Evolutionary conservation across 148 eudicot species (phyloP).

Genomic region (Camellia japonica): DNA sequence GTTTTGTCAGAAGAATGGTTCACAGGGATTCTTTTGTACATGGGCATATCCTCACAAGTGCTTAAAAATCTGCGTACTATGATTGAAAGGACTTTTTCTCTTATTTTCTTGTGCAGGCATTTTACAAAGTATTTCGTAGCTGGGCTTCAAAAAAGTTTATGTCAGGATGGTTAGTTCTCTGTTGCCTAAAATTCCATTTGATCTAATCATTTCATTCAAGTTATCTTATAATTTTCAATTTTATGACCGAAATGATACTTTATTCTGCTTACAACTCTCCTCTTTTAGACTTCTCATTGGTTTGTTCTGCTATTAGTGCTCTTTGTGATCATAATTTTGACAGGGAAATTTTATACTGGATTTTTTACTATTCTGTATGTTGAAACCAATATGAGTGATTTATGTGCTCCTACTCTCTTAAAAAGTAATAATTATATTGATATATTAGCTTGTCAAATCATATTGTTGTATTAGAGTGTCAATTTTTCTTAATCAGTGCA

Average conservation of each 20-base stretch:
- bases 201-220: background rate
- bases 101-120: slow-evolving; percentile 40
- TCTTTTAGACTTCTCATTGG: background rate
- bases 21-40: background rate
- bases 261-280: background rate
- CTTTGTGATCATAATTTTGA: background rate
- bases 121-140: slow-evolving; percentile 60
- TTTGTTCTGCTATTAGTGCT: background rate
- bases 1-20: background rate
- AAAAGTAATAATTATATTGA: background rate
- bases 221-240: background rate
- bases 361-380: background rate
- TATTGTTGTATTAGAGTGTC: background rate
- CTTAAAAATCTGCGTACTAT: background rate
- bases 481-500: background rate
- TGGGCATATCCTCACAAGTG: background rate
- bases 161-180: slow-evolving; percentile 57
- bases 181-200: background rate
- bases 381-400: background rate
- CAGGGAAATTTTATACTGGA: background rate
- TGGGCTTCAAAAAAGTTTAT: slow-evolving; percentile 76
- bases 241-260: background rate
- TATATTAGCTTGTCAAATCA: background rate
- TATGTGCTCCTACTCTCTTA: background rate
- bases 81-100: background rate